phyloP scores from a whole-genome alignment of 495 filamentous ascomycete genomes.

The Aspergillus nanangensis region DNA sequence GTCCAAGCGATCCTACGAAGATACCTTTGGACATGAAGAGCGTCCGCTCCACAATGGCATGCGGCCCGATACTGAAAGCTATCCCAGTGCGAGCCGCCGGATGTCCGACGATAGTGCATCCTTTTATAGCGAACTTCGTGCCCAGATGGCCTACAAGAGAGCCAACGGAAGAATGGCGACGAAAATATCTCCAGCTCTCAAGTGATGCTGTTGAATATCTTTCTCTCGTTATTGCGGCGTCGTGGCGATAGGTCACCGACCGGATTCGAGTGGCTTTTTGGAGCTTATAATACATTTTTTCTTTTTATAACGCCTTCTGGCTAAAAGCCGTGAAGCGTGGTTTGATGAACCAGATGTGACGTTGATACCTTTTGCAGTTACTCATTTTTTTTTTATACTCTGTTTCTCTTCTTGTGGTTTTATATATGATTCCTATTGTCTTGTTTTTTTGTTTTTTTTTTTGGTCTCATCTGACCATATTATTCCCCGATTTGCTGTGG shows the following conservation, averaged over 20 bases:
- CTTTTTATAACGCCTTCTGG: slow-evolving; percentile 1
- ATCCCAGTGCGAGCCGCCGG: slow-evolving; percentile 22
- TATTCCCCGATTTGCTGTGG: slow-evolving; percentile 11
- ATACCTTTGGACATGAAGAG: slow-evolving; percentile 39
- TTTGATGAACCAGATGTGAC: slow-evolving; percentile 13
- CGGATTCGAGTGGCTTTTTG: not conserved
- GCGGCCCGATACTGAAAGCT: slow-evolving; percentile 40
- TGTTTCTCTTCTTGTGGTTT: slow-evolving; percentile 13
- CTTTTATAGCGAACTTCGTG: slow-evolving; percentile 30
- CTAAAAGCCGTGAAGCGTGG: not conserved
- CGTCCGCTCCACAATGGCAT: slow-evolving; percentile 47
- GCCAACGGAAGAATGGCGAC: slow-evolving; percentile 39
- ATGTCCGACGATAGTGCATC: slow-evolving; percentile 25
- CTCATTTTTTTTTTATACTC: slow-evolving; percentile 6
- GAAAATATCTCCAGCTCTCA: slow-evolving; percentile 21
- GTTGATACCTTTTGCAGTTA: slow-evolving; percentile 16
- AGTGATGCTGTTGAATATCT: slow-evolving; percentile 3
- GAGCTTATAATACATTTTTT: too few relatives aligned
- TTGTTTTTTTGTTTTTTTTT: slow-evolving; percentile 5
- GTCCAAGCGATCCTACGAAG: slow-evolving; percentile 37
- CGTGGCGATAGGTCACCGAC: slow-evolving; percentile 6
- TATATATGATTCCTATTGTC: slow-evolving; percentile 17
- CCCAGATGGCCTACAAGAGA: slow-evolving; percentile 48
- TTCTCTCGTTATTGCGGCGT: slow-evolving; percentile 10
- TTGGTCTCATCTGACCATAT: slow-evolving; percentile 6